A percentile compares a stretch with the other conserved stretches of the same genome.
phyloP scores from a whole-genome alignment of 352 stramenopile species.

The Pythium phragmiticola region DNA sequence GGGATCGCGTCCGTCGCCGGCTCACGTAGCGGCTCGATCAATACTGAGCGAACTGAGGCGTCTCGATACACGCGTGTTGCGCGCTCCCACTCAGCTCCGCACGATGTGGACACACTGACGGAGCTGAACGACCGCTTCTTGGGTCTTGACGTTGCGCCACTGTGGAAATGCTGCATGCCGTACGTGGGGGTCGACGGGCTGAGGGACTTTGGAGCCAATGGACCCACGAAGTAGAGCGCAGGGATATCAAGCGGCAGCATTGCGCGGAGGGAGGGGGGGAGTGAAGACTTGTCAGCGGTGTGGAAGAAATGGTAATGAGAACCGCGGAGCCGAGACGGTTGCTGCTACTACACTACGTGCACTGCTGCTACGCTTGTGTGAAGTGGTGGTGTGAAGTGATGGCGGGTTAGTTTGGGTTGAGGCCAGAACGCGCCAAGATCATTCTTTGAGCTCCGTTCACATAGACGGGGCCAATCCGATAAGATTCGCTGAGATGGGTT shows the following conservation, averaged over 20 bases:
- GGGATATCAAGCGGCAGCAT: not conserved
- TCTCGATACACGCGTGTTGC: not conserved
- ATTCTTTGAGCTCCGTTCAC: not conserved
- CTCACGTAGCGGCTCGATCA: not conserved
- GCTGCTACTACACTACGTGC: not conserved
- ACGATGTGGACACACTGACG: not conserved
- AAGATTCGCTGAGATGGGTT: slow-evolving; percentile 3
- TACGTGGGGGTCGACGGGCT: not conserved
- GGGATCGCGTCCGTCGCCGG: not conserved
- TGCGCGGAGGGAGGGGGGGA: not conserved
- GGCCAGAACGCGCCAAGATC: not conserved
- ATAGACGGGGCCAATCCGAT: not conserved
- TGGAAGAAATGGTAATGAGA: not conserved
- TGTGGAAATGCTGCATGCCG: not conserved
- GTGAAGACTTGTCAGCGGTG: too few species aligned
- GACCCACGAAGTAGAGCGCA: not conserved
- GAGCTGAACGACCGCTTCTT: not conserved
- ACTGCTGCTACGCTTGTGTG: not conserved
- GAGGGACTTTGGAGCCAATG: not conserved
- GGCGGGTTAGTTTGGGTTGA: not conserved
- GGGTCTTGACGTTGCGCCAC: not conserved
- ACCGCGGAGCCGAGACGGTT: not conserved
- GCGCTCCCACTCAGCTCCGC: not conserved
- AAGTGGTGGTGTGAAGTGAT: not conserved
- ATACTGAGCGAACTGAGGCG: not conserved